phyloP scores from a whole-genome alignment of 345 rosid genomes.

The Toxicodendron radicans region DNA sequence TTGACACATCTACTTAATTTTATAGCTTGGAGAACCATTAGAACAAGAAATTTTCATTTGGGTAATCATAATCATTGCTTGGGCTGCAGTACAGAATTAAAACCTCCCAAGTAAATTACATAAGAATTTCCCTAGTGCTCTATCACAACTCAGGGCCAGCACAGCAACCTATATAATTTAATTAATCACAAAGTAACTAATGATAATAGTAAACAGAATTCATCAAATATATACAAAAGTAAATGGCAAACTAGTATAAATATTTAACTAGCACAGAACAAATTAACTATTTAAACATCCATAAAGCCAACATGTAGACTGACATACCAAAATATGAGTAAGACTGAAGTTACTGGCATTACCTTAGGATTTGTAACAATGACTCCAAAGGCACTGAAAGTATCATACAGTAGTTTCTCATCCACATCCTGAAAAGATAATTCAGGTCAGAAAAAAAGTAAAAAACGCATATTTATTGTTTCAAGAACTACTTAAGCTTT shows the following conservation, averaged over 20 bases:
- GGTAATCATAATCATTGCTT: neutral
- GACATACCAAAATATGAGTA: neutral
- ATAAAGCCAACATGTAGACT: neutral
- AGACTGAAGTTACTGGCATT: slow-evolving; percentile 4
- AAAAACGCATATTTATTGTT: slow-evolving; percentile 7
- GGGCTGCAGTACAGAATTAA: neutral
- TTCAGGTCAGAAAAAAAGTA: slow-evolving; percentile 14
- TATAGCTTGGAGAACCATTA: neutral
- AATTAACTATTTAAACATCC: neutral
- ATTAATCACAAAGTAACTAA: neutral
- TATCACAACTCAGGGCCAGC: neutral
- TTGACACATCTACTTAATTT: neutral
- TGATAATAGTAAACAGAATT: neutral
- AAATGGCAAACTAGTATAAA: no score
- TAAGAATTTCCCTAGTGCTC: neutral
- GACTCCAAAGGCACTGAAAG: slow-evolving; percentile 97
- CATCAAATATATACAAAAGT: neutral
- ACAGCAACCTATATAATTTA: neutral
- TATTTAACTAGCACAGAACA: neutral
- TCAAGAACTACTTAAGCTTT: neutral
- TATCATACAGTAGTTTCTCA: slow-evolving; percentile 93
- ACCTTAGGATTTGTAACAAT: slow-evolving; percentile 99
- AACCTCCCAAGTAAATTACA: neutral
- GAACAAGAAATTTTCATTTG: neutral
- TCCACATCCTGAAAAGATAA: slow-evolving; percentile 79